These are phyloP conservation scores for Venturia asperata DNA, from an alignment of 2,329 filamentous ascomycete species.

Conservation along the genomic window DNA sequence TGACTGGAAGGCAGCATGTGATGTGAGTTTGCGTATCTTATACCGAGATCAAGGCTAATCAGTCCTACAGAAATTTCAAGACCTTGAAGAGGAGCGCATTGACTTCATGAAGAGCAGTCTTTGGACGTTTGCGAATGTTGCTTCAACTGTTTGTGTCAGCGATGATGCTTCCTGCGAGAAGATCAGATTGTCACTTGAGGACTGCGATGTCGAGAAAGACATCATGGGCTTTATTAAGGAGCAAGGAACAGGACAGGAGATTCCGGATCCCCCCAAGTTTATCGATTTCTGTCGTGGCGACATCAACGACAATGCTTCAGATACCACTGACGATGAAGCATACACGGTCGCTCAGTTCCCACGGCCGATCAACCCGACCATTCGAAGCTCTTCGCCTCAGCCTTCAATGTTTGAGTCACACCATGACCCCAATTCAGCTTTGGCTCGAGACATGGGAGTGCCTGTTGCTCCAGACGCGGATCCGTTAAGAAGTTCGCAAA, in stretches of 20 bases:
- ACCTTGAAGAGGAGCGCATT: constrained; percentile 91
- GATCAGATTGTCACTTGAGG: constrained; percentile 84
- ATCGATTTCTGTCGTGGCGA: constrained; percentile 98
- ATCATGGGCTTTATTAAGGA: constrained; percentile 84
- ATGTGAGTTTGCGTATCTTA: constrained; percentile 39
- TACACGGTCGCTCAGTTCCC: constrained; percentile 97
- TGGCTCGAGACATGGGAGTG: constrained; percentile 59
- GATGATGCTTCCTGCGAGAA: constrained; percentile 97
- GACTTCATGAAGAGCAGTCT: constrained; percentile 97
- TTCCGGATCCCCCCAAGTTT: constrained; percentile 92
- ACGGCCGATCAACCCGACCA: constrained; percentile 88
- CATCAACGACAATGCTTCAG: constrained; percentile 69
- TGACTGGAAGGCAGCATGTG: constrained; percentile 96
- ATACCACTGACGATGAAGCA: constrained; percentile 74
- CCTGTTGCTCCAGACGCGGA: constrained; percentile 20
- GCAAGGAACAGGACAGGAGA: constrained; percentile 87
- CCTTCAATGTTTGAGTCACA: constrained; percentile 90
- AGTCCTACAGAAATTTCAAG: constrained; percentile 76
- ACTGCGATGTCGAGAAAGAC: constrained; percentile 95
- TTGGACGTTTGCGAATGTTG: constrained; percentile 96
- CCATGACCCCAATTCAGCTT: constrained; percentile 70
- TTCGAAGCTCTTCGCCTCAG: constrained; percentile 91
- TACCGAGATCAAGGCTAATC: neutral
- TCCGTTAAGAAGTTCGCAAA: constrained; percentile 16
- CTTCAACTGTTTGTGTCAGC: constrained; percentile 94